Base-by-base conservation (phyloP, 2,329 filamentous ascomycete species). In the Ophiostoma sp. region DNA sequence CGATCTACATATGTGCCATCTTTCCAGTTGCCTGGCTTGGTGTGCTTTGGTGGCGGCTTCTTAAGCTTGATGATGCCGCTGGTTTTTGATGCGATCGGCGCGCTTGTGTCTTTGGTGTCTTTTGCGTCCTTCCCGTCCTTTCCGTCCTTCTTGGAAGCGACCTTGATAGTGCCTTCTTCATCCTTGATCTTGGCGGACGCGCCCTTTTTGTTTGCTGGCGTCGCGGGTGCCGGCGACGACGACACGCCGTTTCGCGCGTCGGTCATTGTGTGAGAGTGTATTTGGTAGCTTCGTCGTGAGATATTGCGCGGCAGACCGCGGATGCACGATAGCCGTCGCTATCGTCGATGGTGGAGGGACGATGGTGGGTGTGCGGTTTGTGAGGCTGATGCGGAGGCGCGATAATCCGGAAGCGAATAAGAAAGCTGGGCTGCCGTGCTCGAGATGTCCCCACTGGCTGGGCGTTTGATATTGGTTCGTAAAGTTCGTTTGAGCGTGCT, bases 1-100 rank as follows among this genome's bases (percentile, higher is more conserved):
- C 89, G 87, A 75, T 88, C 87, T 35, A 87, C 80, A 66, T 89
- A 82, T 74, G 83, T 86, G n/a, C 85, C 85, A 74, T 91, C 89
- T 75, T 85, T 86, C 89, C 90, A 92, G 75, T 90, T 91, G 33
- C 90, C 90, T 4, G 88, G 85, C 75, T 89, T 88, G 70, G 80
- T 86, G 70, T 88, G 83, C 77, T 89, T 90, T 0, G 87, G 87
- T 0, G 83, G 79, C 1, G 83, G 78, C 75, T 87, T 90, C 79
- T 88, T 91, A 31, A 92, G 77, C 75, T 89, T 90, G 69, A 90
- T 83, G 6, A 79, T 78, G 52, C 83, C 85, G 64, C 81, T 83
- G 3, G 78, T 72, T 71, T 79, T 80, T 4, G 70, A 20, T 7
- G 69, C 27, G 20, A 48, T 27, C 23, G 62, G 33, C 20, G 31